phyloP scores from a whole-genome alignment of 2,329 filamentous ascomycete species.

The Fusarium miscanthi region DNA sequence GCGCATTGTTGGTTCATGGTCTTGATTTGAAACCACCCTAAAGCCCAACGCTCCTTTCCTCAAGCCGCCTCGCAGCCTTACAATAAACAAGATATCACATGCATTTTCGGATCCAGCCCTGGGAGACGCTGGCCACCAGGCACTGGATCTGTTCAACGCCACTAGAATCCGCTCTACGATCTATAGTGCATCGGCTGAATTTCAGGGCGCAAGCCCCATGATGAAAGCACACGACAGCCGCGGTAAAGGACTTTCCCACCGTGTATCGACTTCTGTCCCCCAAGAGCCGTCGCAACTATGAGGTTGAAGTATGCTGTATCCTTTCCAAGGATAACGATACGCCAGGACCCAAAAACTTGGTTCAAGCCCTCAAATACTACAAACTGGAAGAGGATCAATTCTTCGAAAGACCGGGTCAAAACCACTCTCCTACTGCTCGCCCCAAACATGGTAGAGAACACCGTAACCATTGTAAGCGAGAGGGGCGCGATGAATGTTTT shows the following conservation, averaged over 20 bases:
- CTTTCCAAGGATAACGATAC: rapidly evolving
- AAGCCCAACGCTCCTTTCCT: neutral
- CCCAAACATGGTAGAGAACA: no score
- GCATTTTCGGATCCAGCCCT: neutral
- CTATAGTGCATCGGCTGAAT: no score
- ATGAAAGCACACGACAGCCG: neutral
- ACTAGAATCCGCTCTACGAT: no score
- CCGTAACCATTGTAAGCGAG: no score
- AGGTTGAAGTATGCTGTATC: neutral
- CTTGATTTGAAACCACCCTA: no score
- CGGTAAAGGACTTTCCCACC: neutral
- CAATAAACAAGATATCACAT: rapidly evolving
- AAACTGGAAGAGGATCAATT: no score
- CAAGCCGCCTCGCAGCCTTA: neutral
- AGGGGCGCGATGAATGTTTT: no score
- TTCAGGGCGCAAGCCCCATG: rapidly evolving
- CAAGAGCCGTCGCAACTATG: neutral
- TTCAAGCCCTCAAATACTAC: neutral
- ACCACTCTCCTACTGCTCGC: no score
- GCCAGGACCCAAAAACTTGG: neutral
- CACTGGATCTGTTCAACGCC: no score
- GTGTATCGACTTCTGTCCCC: neutral
- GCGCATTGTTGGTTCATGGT: neutral
- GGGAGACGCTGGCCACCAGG: neutral
- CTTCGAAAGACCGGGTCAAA: no score